These are phyloP conservation scores for Arxiozyma telluris DNA, from an alignment of 1,139 yeast species.

Conservation along the genomic window DNA sequence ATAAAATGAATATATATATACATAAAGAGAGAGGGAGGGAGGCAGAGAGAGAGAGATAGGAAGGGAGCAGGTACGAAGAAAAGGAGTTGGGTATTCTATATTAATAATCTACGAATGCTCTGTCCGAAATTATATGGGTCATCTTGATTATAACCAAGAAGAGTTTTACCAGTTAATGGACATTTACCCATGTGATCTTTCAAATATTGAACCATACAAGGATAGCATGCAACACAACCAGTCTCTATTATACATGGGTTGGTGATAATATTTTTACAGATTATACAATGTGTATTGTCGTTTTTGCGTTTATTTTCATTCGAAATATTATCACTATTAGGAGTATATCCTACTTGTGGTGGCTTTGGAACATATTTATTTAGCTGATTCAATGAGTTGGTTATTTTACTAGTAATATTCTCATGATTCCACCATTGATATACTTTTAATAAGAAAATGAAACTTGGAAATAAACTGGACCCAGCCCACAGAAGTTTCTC, in stretches of 20 bases:
- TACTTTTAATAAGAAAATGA: slow-evolving; percentile 76
- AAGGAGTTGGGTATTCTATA: slow-evolving; percentile 28
- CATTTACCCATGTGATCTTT: slow-evolving; percentile 60
- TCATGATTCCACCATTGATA: slow-evolving; percentile 93
- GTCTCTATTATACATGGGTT: slow-evolving; percentile 69
- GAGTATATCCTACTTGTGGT: slow-evolving; percentile 17
- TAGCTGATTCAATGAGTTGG: slow-evolving; percentile 35
- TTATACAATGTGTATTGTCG: slow-evolving; percentile 11
- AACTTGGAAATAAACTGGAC: slow-evolving; percentile 59
- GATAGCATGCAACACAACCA: slow-evolving; percentile 83
- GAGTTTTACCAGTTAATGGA: slow-evolving; percentile 69
- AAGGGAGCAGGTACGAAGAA: too few species aligned
- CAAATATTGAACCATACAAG: slow-evolving; percentile 68
- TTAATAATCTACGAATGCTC: slow-evolving; percentile 64
- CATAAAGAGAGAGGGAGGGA: not conserved
- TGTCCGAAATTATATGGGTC: slow-evolving; percentile 42
- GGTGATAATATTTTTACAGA: not conserved
- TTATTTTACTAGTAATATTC: slow-evolving; percentile 58
- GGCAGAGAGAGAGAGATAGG: not conserved
- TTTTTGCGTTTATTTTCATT: not conserved
- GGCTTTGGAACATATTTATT: slow-evolving; percentile 45
- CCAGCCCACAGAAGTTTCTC: slow-evolving; percentile 30
- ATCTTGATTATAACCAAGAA: slow-evolving; percentile 67
- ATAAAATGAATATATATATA: not conserved
- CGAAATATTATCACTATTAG: not conserved